Conservation (phyloP, 768 basidiomycete genomes). For the Boletus rex-veris region DNA sequence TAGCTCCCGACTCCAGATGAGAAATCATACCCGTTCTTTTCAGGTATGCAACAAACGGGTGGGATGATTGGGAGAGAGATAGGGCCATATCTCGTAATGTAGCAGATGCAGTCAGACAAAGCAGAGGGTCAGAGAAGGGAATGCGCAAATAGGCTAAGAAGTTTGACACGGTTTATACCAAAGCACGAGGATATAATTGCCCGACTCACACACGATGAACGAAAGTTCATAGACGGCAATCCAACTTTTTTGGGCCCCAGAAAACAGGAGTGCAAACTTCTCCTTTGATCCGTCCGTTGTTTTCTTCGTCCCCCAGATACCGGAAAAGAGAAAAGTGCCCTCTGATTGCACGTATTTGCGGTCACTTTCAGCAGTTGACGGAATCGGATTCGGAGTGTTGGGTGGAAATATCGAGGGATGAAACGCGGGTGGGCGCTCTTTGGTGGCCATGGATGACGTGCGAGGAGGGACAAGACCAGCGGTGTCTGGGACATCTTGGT, state of each 20-base stretch:
- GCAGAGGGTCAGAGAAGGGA: conserved; percentile 64
- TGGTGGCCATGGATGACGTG: conserved; percentile 40
- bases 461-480: conserved; percentile 50
- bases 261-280: conserved; percentile 66
- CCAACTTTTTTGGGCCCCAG: conserved; percentile 59
- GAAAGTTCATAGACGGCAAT: conserved; percentile 75
- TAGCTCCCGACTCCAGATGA: conserved; percentile 4
- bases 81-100: conserved; percentile 82
- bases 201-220: conserved; percentile 71
- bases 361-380: conserved; percentile 68
- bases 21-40: conserved; percentile 14
- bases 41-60: conserved; percentile 32
- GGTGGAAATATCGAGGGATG: conserved; percentile 78
- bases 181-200: not conserved
- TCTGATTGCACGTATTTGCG: conserved; percentile 73
- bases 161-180: not conserved
- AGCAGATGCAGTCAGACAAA: conserved; percentile 81
- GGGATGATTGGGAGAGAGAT: conserved; percentile 39
- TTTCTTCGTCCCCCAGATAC: conserved; percentile 68
- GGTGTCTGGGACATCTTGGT: conserved; percentile 36
- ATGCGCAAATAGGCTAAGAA: conserved; percentile 69
- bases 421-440: conserved; percentile 32
- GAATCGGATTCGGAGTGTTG: conserved; percentile 80
- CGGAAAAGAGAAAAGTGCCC: conserved; percentile 67
- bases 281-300: conserved; percentile 44